Evolutionary conservation across 148 eudicot genomes (phyloP).

Genomic region (Camellia sinensis): DNA sequence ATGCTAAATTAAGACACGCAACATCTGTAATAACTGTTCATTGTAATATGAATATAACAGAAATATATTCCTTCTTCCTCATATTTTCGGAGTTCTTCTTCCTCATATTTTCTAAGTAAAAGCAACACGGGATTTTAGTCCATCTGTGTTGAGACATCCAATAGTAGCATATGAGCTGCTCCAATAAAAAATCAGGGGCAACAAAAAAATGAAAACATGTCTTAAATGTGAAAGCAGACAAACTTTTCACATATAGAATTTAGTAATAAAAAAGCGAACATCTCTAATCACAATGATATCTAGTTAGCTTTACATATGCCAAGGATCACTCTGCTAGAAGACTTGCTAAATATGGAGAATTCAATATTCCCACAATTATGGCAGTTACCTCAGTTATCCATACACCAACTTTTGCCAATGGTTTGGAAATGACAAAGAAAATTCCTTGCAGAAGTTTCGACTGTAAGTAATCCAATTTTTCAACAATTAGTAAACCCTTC

Average conservation of each 20-base stretch:
- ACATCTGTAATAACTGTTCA: background rate
- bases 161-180: background rate
- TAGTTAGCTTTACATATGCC: background rate
- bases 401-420: constrained; percentile 49
- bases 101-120: too few relatives aligned
- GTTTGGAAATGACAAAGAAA: constrained; percentile 61
- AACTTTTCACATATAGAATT: background rate
- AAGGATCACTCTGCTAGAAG: background rate
- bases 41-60: too few relatives aligned
- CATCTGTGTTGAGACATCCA: constrained; percentile 1
- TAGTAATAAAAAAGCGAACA: background rate
- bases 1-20: background rate
- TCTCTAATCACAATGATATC: background rate
- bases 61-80: too few relatives aligned
- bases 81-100: too few relatives aligned
- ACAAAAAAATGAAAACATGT: background rate
- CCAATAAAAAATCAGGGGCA: background rate
- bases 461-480: constrained; percentile 90
- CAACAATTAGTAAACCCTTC: constrained; percentile 79
- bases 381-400: constrained; percentile 69
- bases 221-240: background rate
- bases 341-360: background rate
- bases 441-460: constrained; percentile 66
- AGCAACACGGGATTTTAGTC: too few relatives aligned
- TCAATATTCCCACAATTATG: background rate